phyloP scores from a whole-genome alignment of 768 basidiomycete genomes.

The Leccinum fibrillosum region DNA sequence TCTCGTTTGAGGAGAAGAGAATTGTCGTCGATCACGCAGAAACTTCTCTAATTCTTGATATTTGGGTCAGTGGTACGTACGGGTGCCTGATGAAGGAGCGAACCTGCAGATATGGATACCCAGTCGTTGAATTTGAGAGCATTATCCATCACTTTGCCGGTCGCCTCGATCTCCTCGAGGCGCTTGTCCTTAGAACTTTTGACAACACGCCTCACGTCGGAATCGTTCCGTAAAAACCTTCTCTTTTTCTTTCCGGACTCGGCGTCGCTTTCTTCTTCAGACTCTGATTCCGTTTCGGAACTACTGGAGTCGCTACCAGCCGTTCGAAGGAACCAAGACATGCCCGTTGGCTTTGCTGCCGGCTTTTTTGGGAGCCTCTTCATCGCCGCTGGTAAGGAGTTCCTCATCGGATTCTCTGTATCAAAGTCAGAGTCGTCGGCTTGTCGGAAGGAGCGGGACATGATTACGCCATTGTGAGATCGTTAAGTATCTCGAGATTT shows the following conservation, averaged over 20 bases:
- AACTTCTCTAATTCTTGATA: too few species aligned
- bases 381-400: constrained; percentile 68
- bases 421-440: constrained; percentile 80
- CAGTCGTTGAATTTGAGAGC: too few species aligned
- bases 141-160: too few species aligned
- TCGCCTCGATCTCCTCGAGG: too few species aligned
- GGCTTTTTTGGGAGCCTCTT: constrained; percentile 45
- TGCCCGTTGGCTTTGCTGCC: constrained; percentile 34
- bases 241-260: constrained; percentile 39
- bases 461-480: constrained; percentile 31
- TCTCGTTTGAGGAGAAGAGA: too few species aligned
- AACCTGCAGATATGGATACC: too few species aligned
- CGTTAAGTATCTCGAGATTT: constrained; percentile 25
- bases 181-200: too few species aligned
- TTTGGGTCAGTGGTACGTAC: too few species aligned
- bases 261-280: constrained; percentile 55
- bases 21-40: too few species aligned
- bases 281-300: constrained; percentile 52
- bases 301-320: constrained; percentile 55
- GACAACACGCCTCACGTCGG: constrained; percentile 22
- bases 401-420: constrained; percentile 72
- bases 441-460: constrained; percentile 90
- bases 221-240: constrained; percentile 42
- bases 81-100: too few species aligned
- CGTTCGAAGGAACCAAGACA: constrained; percentile 76